Percentiles rank a stretch among this genome's conserved stretches.
Conservation (phyloP, 257 asterid species). For the Verbascum thapsus region DNA sequence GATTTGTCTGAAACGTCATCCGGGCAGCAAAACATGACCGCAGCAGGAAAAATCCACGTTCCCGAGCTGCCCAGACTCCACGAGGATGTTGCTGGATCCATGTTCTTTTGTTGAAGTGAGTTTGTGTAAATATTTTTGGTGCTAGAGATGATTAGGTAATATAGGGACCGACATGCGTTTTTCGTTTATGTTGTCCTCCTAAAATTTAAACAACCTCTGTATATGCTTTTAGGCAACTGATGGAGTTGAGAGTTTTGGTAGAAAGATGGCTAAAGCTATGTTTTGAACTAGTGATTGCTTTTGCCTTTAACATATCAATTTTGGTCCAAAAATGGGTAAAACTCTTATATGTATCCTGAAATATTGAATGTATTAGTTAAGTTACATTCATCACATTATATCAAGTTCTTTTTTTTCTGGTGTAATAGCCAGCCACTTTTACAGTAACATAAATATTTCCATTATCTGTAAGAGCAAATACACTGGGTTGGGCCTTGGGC, state of each 20-base stretch:
- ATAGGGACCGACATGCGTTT: too few relatives aligned
- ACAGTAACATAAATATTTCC: too few relatives aligned
- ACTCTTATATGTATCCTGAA: too few relatives aligned
- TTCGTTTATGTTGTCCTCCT: too few relatives aligned
- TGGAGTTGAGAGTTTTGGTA: conserved; percentile 29
- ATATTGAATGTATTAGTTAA: background rate
- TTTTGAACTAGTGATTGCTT: background rate
- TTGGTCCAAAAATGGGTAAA: background rate
- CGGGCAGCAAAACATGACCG: conserved; percentile 37
- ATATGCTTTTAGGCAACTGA: conserved; percentile 17
- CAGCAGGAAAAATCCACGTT: conserved; percentile 38
- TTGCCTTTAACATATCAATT: conserved; percentile 1
- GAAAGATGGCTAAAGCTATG: background rate
- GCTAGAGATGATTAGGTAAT: conserved; percentile 1
- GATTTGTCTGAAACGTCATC: conserved; percentile 67
- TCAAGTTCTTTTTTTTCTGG: too few relatives aligned
- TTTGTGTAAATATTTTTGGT: conserved; percentile 32
- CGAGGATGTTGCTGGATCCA: conserved; percentile 67
- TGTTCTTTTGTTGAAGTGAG: conserved; percentile 80
- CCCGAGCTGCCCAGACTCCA: conserved; percentile 85
- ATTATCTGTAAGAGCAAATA: too few relatives aligned
- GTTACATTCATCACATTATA: background rate
- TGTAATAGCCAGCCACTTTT: too few relatives aligned
- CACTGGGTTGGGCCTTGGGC: too few relatives aligned
- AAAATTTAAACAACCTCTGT: background rate